Conservation (phyloP, 1,284 basidiomycete species). For the Ganoderma leucocontextum region DNA sequence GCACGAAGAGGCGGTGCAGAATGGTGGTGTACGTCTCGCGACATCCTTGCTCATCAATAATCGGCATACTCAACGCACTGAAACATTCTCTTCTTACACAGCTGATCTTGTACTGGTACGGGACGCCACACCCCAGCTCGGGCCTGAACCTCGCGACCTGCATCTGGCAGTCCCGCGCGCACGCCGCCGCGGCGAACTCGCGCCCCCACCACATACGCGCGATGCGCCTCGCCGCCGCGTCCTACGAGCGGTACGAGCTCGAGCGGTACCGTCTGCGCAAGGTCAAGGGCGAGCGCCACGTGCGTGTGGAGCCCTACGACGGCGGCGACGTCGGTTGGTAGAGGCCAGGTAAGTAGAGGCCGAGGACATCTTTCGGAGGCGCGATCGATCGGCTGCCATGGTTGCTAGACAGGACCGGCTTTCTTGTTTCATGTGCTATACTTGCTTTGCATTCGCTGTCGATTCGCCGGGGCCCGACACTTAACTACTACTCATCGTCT, state of each 20-base stretch:
- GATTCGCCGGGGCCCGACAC: neutral
- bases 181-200: constrained; percentile 82
- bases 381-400: neutral
- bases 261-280: constrained; percentile 81
- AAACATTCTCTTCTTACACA: constrained; percentile 39
- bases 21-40: constrained; percentile 72
- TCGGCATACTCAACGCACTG: constrained; percentile 16
- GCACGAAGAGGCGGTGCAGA: constrained; percentile 89
- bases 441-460: constrained; percentile 46
- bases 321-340: constrained; percentile 80
- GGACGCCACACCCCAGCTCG: constrained; percentile 76
- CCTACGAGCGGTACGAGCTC: constrained; percentile 83
- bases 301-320: constrained; percentile 67
- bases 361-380: neutral
- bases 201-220: constrained; percentile 84
- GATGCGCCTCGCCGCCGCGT: constrained; percentile 79
- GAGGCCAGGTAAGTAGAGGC: constrained; percentile 14
- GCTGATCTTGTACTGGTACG: constrained; percentile 91
- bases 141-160: constrained; percentile 94
- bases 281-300: constrained; percentile 58
- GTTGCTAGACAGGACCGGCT: neutral
- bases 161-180: constrained; percentile 89
- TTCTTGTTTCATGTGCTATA: constrained; percentile 5
- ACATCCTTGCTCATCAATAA: neutral
- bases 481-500: neutral